These are phyloP conservation scores for Kwoniella sp. DNA, from an alignment of 768 basidiomycete genomes.

Conservation along the genomic window DNA sequence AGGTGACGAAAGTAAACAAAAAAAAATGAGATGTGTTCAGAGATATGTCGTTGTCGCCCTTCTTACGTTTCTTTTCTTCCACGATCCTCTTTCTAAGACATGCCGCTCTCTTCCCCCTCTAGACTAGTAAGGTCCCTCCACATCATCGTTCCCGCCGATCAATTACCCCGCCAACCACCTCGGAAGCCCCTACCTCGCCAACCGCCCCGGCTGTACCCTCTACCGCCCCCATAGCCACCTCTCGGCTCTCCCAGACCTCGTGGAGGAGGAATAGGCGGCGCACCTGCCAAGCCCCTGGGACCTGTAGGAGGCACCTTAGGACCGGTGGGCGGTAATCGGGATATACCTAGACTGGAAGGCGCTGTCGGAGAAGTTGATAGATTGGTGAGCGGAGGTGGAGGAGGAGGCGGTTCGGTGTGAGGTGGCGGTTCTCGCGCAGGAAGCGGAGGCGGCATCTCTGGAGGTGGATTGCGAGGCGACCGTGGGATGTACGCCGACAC, in stretches of 20 bases:
- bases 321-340: conserved; percentile 27
- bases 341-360: background rate
- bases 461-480: conserved; percentile 2
- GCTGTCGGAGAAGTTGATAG: background rate
- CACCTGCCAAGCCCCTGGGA: conserved; percentile 21
- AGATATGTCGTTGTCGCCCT: no score
- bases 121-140: no score
- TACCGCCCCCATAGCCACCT: conserved; percentile 18
- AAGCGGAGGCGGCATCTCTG: conserved; percentile 17
- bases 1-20: no score
- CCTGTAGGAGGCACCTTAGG: conserved; percentile 40
- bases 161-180: conserved; percentile 26
- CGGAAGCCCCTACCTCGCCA: conserved; percentile 20
- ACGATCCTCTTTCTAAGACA: no score
- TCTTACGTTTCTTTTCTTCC: no score
- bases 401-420: conserved; percentile 7
- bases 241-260: conserved; percentile 5
- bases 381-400: background rate
- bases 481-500: background rate
- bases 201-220: conserved; percentile 13
- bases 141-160: no score
- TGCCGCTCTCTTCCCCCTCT: no score
- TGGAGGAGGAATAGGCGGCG: background rate
- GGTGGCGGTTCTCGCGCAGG: conserved; percentile 16
- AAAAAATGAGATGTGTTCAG: no score